Percentiles rank a stretch among this genome's conserved stretches.
Conservation (phyloP, 208 protist species). For the Leishmania martiniquensis region DNA sequence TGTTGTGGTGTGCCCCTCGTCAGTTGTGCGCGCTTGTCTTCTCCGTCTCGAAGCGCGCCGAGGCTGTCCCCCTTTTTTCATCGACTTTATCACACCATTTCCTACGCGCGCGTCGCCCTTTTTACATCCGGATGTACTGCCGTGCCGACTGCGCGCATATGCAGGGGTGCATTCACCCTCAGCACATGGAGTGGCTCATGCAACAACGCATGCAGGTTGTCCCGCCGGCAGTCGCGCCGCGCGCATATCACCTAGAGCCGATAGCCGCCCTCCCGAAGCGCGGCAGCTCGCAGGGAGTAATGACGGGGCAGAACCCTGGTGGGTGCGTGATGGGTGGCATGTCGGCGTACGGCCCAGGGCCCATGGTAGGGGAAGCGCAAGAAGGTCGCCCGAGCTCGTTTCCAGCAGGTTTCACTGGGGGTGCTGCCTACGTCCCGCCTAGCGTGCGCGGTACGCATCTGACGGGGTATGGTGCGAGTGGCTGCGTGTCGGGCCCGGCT, state of each 20-base stretch:
- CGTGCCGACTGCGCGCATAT: conserved; percentile 14
- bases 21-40: too few relatives aligned
- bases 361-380: conserved; percentile 14
- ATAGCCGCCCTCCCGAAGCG: conserved; percentile 18
- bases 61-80: not conserved
- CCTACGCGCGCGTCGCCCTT: not conserved
- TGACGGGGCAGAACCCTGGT: conserved; percentile 11
- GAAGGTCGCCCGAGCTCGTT: conserved; percentile 8
- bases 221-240: conserved; percentile 4
- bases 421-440: not conserved
- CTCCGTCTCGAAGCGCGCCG: too few relatives aligned
- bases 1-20: too few relatives aligned
- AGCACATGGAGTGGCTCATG: conserved; percentile 33
- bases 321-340: conserved; percentile 14
- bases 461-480: conserved; percentile 7
- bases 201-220: conserved; percentile 17
- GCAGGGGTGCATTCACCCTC: conserved; percentile 17
- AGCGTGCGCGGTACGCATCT: not conserved
- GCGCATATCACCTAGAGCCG: conserved; percentile 40
- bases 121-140: not conserved
- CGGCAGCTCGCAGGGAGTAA: conserved; percentile 13
- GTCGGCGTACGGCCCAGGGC: not conserved
- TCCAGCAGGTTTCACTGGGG: not conserved
- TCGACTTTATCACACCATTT: not conserved
- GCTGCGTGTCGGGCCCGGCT: not conserved